Evolutionary conservation across 208 protist species (phyloP).

Genomic region (Trichomonas vaginalis): DNA sequence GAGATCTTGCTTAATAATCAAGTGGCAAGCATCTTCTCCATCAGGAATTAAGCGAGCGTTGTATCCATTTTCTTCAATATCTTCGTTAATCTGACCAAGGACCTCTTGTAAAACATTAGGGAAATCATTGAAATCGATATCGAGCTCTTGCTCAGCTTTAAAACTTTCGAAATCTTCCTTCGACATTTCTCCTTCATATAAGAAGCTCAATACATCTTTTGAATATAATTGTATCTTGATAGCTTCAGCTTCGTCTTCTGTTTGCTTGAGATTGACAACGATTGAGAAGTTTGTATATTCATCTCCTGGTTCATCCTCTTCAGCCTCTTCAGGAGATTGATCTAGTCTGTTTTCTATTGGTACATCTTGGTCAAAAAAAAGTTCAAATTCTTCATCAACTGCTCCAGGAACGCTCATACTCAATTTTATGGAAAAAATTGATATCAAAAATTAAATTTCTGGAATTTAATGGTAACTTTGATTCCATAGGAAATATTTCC

Average conservation of each 20-base stretch:
- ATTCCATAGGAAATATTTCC: too few species aligned
- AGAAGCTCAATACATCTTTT: background rate
- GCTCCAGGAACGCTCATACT: too few species aligned
- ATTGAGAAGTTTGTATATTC: background rate
- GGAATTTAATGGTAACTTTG: too few species aligned
- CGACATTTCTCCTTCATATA: background rate
- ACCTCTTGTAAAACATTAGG: background rate
- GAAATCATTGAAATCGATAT: constrained; percentile 11
- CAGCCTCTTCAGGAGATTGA: background rate
- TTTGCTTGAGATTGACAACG: background rate
- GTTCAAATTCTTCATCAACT: background rate
- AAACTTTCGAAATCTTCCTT: background rate
- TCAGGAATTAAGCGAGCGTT: background rate
- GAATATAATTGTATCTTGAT: background rate
- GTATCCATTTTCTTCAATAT: background rate
- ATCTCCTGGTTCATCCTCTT: background rate
- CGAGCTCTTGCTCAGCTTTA: background rate
- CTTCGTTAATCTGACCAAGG: background rate
- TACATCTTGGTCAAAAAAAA: background rate
- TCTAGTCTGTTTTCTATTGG: background rate
- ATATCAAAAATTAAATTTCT: too few species aligned
- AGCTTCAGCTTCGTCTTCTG: background rate
- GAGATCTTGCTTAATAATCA: background rate
- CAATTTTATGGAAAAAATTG: too few species aligned
- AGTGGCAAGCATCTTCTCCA: background rate